Percentiles rank a stretch among this genome's conserved stretches.
These are phyloP conservation scores for Annulohypoxylon stygium DNA, from an alignment of 495 filamentous ascomycete species.

Conservation along the genomic window DNA sequence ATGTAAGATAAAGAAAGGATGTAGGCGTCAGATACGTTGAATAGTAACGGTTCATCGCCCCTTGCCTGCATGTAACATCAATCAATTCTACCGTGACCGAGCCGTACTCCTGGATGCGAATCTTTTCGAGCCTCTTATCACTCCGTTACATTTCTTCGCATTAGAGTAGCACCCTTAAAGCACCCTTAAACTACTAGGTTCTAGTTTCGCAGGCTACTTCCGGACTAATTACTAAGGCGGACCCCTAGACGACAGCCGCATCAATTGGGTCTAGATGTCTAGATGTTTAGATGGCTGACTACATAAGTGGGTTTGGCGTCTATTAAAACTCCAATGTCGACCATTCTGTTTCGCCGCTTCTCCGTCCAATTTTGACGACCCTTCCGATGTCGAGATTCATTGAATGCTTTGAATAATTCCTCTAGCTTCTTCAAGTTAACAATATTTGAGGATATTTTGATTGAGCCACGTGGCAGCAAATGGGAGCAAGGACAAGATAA, in stretches of 20 bases:
- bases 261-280: background rate
- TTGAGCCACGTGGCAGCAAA: no score
- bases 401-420: no score
- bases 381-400: no score
- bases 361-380: background rate
- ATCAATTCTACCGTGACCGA: constrained; percentile 44
- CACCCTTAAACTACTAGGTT: background rate
- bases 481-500: no score
- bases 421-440: no score
- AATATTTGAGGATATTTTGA: no score
- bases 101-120: constrained; percentile 29
- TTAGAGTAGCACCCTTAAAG: constrained; percentile 37
- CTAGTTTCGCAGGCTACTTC: constrained; percentile 25
- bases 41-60: background rate
- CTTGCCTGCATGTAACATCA: constrained; percentile 32
- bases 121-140: constrained; percentile 15
- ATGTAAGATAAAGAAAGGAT: constrained; percentile 12
- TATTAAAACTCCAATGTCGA: constrained; percentile 22
- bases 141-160: constrained; percentile 37
- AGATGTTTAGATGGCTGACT: constrained; percentile 13
- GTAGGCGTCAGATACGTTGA: background rate
- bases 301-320: constrained; percentile 22
- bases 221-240: constrained; percentile 32
- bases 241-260: constrained; percentile 19
- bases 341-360: constrained; percentile 8